These are phyloP conservation scores for Pseudogymnoascus verrucosus DNA, from an alignment of 2,329 filamentous ascomycete species.

Conservation along the genomic window DNA sequence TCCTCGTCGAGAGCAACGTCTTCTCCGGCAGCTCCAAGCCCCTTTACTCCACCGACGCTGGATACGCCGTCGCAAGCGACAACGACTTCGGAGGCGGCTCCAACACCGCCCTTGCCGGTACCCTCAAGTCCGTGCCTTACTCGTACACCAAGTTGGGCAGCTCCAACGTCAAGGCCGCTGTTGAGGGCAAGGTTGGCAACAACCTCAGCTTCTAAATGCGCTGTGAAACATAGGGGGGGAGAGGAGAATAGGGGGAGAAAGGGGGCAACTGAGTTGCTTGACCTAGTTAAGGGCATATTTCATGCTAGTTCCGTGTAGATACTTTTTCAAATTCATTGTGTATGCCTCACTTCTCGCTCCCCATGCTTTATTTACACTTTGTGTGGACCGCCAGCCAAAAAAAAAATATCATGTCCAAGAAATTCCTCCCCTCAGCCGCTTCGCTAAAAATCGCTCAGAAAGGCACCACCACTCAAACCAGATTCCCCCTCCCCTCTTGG, in stretches of 20 bases:
- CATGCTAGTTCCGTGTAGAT: not conserved
- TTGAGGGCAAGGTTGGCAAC: slow-evolving; percentile 28
- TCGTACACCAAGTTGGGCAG: slow-evolving; percentile 45
- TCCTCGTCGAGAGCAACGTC: slow-evolving; percentile 49
- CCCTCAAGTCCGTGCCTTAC: slow-evolving; percentile 46
- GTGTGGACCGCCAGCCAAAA: not conserved
- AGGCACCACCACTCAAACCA: slow-evolving; percentile 32
- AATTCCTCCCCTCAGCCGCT: not conserved
- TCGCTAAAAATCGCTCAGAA: not conserved
- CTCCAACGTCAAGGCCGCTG: slow-evolving; percentile 34
- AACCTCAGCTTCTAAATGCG: slow-evolving; percentile 27
- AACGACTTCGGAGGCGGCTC: slow-evolving; percentile 38
- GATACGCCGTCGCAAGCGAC: slow-evolving; percentile 36
- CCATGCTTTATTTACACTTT: not conserved
- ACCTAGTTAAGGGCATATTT: not conserved
- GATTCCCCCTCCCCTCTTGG: slow-evolving; percentile 76
- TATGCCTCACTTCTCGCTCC: not conserved
- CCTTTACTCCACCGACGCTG: slow-evolving; percentile 37
- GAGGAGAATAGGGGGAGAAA: not conserved
- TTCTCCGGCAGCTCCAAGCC: slow-evolving; percentile 39
- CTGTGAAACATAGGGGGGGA: not conserved
- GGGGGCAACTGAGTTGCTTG: not conserved
- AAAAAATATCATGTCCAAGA: not conserved
- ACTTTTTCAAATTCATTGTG: not conserved
- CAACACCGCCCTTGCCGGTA: slow-evolving; percentile 43